Base-by-base conservation (phyloP, 257 asterid species). In the Echites panduratus region DNA sequence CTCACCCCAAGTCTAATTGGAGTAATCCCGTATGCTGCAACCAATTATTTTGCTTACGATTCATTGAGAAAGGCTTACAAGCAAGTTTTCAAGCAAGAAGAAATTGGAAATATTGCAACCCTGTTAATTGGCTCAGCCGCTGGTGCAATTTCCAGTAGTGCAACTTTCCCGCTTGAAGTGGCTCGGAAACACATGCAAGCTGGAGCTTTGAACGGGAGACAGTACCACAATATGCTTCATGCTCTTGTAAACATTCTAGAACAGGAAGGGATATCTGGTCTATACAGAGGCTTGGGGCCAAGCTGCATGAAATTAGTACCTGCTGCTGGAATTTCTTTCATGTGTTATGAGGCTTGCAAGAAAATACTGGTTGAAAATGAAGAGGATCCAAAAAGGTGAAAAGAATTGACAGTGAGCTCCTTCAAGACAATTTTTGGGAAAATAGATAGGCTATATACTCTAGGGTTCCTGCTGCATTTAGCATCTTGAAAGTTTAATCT, bases 341-440 rank as follows among this genome's bases (percentile, higher is more conserved):
- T 85, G 87, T 83, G 85, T 70, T 85, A 85, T 0, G 89, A 85
- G 73, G 89, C 87, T 0, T 81, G 87, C 84, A 85, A 85, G 80
- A 81, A 40, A 57, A 83, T 85, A 75, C 70, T 83, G 66, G 83
- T 81, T 27, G 89, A 85, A 65, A 62, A 81, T n/a, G 86, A 83
- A 73, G 82, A 77, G 16, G 47, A 76, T 56, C 20, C 45, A 1
- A 70, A 70, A 57, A 79, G 22, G 58, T 20, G 16, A 38, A 12
- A 14, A 38, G 19, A 12, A 56, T 6, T 9, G 12, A n/a, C 2
- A 29, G 29, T 66, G 70, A 57, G n/a, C 38, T 11, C 22, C 3
- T 32, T 12, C 61, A 8, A 16, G 38, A 52, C 54, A 32, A 26
- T 67, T 62, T 67, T 62, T 52, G 49, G 32, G 17, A 59, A 43